A percentile compares a stretch with the other conserved stretches of the same genome.
phyloP scores from a whole-genome alignment of 257 asterid species.

The Catharanthus roseus region DNA sequence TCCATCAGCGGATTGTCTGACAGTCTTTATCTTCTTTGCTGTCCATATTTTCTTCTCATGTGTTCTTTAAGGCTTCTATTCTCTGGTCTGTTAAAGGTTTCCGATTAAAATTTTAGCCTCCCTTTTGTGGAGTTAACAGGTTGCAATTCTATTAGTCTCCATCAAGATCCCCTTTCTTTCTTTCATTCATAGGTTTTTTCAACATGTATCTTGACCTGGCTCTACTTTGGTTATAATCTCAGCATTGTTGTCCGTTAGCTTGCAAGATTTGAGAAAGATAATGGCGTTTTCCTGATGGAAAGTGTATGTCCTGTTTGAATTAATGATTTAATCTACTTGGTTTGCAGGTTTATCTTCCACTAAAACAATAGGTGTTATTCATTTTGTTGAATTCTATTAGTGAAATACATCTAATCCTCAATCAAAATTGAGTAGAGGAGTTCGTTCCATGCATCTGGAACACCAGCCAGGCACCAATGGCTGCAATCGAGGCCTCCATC shows the following conservation, averaged over 20 bases:
- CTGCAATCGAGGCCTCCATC: conserved; percentile 51
- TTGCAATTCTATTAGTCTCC: not conserved
- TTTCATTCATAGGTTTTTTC: not conserved
- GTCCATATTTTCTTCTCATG: conserved; percentile 17
- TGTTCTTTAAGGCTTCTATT: conserved; percentile 7
- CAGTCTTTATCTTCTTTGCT: conserved; percentile 9
- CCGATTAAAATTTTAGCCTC: not conserved
- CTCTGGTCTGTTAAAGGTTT: not conserved
- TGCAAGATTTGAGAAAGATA: not conserved
- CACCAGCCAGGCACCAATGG: conserved; percentile 79
- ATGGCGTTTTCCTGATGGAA: too few species aligned
- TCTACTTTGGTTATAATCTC: too few species aligned
- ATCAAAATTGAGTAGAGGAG: conserved; percentile 34
- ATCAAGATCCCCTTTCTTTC: conserved; percentile 3
- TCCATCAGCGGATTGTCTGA: conserved; percentile 6
- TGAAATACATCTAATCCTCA: not conserved
- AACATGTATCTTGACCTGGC: not conserved
- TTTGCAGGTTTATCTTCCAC: not conserved
- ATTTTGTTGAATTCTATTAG: not conserved
- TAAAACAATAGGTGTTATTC: too few species aligned
- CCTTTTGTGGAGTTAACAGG: not conserved
- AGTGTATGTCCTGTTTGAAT: not conserved
- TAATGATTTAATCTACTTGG: not conserved
- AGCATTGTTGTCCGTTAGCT: not conserved
- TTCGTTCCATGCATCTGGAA: conserved; percentile 70